phyloP scores from a whole-genome alignment of 2,329 filamentous ascomycete species.

The Apiospora phragmitis region DNA sequence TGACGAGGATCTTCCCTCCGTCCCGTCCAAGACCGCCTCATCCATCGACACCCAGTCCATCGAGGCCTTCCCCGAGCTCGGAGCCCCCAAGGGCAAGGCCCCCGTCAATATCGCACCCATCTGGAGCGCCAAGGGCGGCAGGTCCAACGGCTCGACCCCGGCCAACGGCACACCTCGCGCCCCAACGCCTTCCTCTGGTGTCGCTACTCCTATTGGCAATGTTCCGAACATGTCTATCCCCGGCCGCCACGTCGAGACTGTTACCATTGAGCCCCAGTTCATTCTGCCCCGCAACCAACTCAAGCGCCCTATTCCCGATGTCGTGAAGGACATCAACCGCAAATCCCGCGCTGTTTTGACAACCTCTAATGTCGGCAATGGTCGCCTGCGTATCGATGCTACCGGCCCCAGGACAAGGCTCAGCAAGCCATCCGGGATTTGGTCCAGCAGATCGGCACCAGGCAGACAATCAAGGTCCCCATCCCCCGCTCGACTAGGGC shows the following conservation, averaged over 20 bases:
- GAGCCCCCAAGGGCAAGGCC: conserved; percentile 64
- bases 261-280: conserved; percentile 73
- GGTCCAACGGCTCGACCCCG: conserved; percentile 54
- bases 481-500: conserved; percentile 82
- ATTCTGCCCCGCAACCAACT: conserved; percentile 76
- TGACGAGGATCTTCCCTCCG: conserved; percentile 74
- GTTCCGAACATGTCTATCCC: conserved; percentile 69
- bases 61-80: conserved; percentile 92
- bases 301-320: conserved; percentile 81
- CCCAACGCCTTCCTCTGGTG: conserved; percentile 64
- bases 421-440: conserved; percentile 88
- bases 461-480: conserved; percentile 75
- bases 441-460: conserved; percentile 82
- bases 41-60: conserved; percentile 81
- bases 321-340: conserved; percentile 89
- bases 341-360: conserved; percentile 85
- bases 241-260: conserved; percentile 76
- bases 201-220: conserved; percentile 44
- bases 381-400: conserved; percentile 78
- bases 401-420: conserved; percentile 78
- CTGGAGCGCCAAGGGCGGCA: conserved; percentile 66
- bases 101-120: conserved; percentile 64
- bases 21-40: conserved; percentile 38
- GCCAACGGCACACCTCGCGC: conserved; percentile 59
- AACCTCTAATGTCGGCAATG: conserved; percentile 71